These are phyloP conservation scores for Paramyrothecium sp. DNA, from an alignment of 2,329 filamentous ascomycete species.

Conservation along the genomic window DNA sequence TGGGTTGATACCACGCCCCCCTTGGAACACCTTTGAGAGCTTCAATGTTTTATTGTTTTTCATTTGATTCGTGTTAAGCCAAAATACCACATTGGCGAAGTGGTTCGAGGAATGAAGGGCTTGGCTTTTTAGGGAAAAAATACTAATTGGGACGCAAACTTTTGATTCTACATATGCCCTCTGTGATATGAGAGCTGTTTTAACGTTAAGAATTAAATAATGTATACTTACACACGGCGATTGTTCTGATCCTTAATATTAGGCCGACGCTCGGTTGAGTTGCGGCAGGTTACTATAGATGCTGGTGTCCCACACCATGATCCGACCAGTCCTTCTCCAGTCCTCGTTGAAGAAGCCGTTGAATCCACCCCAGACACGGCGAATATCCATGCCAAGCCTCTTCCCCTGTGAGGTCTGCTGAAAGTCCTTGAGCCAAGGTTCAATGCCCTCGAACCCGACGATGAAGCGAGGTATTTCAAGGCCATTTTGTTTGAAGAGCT, in stretches of 20 bases:
- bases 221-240: no score
- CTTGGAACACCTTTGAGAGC: background rate
- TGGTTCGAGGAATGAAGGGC: no score
- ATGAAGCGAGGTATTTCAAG: slow-evolving; percentile 49
- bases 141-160: background rate
- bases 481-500: slow-evolving; percentile 42
- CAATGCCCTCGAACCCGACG: slow-evolving; percentile 60
- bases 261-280: background rate
- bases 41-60: background rate
- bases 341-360: slow-evolving; percentile 66
- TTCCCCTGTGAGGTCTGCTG: slow-evolving; percentile 37
- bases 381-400: slow-evolving; percentile 40
- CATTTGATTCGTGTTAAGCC: background rate
- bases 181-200: no score
- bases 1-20: background rate
- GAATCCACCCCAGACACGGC: slow-evolving; percentile 53
- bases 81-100: background rate
- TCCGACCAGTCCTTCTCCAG: slow-evolving; percentile 50
- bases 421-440: slow-evolving; percentile 43
- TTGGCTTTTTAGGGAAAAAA: background rate
- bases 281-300: slow-evolving; percentile 20
- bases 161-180: background rate
- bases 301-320: slow-evolving; percentile 60
- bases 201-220: no score
- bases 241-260: no score